Evolutionary conservation across 169 alveolate species (phyloP).

Genomic region (Eimeria brunetti): DNA sequence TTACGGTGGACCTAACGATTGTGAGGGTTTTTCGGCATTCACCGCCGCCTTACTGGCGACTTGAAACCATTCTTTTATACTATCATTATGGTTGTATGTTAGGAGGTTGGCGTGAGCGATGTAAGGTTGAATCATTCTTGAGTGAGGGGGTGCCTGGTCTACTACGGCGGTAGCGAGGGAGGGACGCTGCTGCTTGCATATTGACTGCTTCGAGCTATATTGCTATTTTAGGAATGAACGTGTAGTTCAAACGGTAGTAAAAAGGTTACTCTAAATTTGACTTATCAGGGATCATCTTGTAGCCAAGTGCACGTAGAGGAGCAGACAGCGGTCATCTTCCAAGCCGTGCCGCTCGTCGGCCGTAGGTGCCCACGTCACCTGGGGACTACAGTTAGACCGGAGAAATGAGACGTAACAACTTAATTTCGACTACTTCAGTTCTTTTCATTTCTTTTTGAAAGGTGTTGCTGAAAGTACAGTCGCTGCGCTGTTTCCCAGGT

Average conservation of each 20-base stretch:
- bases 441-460: not conserved
- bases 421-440: not conserved
- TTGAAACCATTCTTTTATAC: not conserved
- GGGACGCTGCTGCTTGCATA: not conserved
- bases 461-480: not conserved
- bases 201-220: too few species aligned
- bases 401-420: not conserved
- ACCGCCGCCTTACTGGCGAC: not conserved
- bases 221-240: not conserved
- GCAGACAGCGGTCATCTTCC: not conserved
- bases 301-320: not conserved
- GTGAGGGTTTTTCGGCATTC: not conserved
- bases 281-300: not conserved
- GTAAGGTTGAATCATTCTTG: too few species aligned
- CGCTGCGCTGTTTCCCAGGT: not conserved
- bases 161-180: not conserved
- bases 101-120: not conserved
- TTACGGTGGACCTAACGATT: not conserved
- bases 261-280: not conserved
- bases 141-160: too few species aligned
- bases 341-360: not conserved
- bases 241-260: not conserved
- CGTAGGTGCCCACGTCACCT: not conserved
- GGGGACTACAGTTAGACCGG: not conserved
- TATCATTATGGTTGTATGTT: not conserved